Evolutionary conservation across 495 filamentous ascomycete genomes (phyloP).

Genomic region (Neurospora sp.): DNA sequence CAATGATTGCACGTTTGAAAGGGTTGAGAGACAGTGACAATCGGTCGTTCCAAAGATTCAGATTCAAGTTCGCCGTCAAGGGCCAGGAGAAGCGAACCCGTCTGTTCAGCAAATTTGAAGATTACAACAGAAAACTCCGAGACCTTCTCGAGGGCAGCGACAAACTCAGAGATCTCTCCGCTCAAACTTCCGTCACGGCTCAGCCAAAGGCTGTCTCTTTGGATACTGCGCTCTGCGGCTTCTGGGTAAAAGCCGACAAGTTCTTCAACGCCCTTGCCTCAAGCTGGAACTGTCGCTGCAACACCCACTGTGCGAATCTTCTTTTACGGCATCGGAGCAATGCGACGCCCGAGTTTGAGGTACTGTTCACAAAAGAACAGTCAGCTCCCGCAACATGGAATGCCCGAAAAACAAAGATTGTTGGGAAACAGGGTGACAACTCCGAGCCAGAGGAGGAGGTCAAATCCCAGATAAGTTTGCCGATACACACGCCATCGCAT

Average conservation of each 20-base stretch:
- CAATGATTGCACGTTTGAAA: background rate
- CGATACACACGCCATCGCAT: background rate
- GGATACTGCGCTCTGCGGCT: slow-evolving; percentile 2
- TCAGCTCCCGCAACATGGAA: background rate
- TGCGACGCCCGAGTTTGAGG: slow-evolving; percentile 14
- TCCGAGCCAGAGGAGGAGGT: background rate
- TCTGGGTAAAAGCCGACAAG: slow-evolving; percentile 1
- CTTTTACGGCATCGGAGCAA: slow-evolving; percentile 22
- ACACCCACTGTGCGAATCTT: slow-evolving; percentile 20
- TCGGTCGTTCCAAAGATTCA: background rate
- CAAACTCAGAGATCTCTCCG: background rate
- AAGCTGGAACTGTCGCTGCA: slow-evolving; percentile 23
- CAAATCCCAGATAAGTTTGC: background rate
- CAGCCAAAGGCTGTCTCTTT: background rate
- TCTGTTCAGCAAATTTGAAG: slow-evolving; percentile 3
- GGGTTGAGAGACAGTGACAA: background rate
- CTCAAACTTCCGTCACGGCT: slow-evolving; percentile 1
- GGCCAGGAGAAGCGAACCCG: background rate
- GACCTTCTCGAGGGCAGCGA: background rate
- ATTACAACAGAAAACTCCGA: slow-evolving; percentile 2
- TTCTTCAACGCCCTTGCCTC: background rate
- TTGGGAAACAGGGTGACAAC: background rate
- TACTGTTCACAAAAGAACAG: slow-evolving; percentile 10
- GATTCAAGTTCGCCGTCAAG: background rate
- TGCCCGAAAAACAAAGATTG: slow-evolving; percentile 6